Conservation (phyloP, 2,329 filamentous ascomycete genomes). For the Colletotrichum navitas region DNA sequence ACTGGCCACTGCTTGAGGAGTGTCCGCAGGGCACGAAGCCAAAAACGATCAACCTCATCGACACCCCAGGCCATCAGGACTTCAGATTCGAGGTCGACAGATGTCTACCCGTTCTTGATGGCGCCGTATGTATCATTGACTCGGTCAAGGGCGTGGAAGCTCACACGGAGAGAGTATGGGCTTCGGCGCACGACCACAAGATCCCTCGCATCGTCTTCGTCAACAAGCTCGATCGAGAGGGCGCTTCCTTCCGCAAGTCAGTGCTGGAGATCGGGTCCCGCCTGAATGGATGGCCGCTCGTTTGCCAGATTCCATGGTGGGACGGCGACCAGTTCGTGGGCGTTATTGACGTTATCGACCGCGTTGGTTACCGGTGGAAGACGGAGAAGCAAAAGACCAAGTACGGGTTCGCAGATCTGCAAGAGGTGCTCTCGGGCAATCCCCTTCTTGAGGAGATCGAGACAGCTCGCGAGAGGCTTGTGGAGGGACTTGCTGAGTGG, state of each 20-base stretch:
- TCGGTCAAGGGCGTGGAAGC: conserved; percentile 95
- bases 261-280: conserved; percentile 87
- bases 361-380: conserved; percentile 81
- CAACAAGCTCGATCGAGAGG: conserved; percentile 84
- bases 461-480: conserved; percentile 79
- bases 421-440: conserved; percentile 55
- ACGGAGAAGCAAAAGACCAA: conserved; percentile 54
- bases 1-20: conserved; percentile 79
- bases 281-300: conserved; percentile 85
- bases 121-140: conserved; percentile 92
- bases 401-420: conserved; percentile 46
- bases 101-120: conserved; percentile 88
- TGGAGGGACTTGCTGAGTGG: conserved; percentile 88
- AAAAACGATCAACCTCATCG: conserved; percentile 90
- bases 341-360: conserved; percentile 84
- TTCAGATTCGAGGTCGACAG: conserved; percentile 97
- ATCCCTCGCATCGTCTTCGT: conserved; percentile 86
- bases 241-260: conserved; percentile 84
- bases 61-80: conserved; percentile 96
- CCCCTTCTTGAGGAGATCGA: conserved; percentile 76
- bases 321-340: conserved; percentile 83
- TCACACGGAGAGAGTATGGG: conserved; percentile 97
- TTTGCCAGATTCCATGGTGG: conserved; percentile 98
- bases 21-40: conserved; percentile 55
- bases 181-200: conserved; percentile 84